Percentiles rank a stretch among this genome's conserved stretches.
These are phyloP conservation scores for Plantago rigida DNA, from an alignment of 305 asterid species.

Conservation along the genomic window DNA sequence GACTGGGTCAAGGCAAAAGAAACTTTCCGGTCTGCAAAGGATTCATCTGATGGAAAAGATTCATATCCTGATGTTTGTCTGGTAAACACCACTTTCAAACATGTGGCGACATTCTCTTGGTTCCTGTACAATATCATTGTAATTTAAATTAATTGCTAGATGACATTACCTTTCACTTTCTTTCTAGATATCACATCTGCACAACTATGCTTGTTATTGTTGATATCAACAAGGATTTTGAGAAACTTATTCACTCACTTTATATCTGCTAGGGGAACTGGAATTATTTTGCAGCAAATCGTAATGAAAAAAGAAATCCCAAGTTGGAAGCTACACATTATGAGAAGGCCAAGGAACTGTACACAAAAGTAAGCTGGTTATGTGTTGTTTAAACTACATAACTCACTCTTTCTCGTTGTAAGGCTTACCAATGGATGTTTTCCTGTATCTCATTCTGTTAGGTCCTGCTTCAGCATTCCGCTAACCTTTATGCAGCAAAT, in stretches of 20 bases:
- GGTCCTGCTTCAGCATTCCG: conserved; percentile 80
- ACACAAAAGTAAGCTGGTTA: conserved; percentile 59
- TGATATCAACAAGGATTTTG: conserved; percentile 20
- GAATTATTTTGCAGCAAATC: conserved; percentile 95
- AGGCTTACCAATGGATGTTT: neutral
- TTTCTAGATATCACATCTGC: conserved; percentile 1
- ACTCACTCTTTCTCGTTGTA: neutral
- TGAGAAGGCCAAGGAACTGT: conserved; percentile 94
- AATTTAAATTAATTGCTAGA: conserved; percentile 16
- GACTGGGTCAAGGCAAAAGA: conserved; percentile 99
- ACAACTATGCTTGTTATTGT: conserved; percentile 24
- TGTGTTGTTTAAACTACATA: too few species aligned
- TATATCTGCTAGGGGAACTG: conserved; percentile 69
- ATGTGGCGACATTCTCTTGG: conserved; percentile 13
- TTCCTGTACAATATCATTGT: conserved; percentile 16
- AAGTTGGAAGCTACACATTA: conserved; percentile 93
- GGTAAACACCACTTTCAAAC: conserved; percentile 41
- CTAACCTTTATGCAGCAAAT: conserved; percentile 95
- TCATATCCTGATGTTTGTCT: conserved; percentile 92
- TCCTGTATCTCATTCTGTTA: conserved; percentile 34
- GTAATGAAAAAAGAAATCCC: conserved; percentile 88
- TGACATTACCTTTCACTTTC: conserved; percentile 12
- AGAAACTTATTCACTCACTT: conserved; percentile 27
- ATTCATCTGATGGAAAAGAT: conserved; percentile 66
- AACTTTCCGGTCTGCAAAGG: conserved; percentile 84